Evolutionary conservation across 352 stramenopile genomes (phyloP), one percentile per base, ranked within the genome.

Genomic region (Phytophthora megakarya): DNA sequence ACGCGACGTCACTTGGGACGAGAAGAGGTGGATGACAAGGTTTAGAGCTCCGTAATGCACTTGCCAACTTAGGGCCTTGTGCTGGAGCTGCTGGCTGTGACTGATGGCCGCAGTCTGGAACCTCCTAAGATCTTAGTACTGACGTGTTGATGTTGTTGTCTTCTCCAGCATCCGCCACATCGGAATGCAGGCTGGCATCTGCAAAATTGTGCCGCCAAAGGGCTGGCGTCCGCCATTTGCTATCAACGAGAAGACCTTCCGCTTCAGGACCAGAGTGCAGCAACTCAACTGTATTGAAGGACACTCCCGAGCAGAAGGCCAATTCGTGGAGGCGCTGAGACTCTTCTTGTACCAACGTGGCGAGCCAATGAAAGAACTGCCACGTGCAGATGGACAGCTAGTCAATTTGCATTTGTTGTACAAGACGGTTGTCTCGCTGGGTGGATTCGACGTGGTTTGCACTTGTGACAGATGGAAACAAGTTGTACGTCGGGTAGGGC

Each of bases 121-220:
- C 16, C 16, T 53, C n/a, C 12, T 28, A 21, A 25, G 30, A 21
- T 12, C 19, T 32, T 3, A 39, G n/a, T 40, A 21, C 51, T 59
- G 25, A 51, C 28, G 13, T 51, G n/a, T 16, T 52, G 3, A 7
- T 42, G 9, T 52, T 52, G 10, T 38, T 12, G 35, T 44, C 22
- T 32, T 30, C 15, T 28, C 26, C 50, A 96, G 80, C 56, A 96
- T 97, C 69, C 81, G 92, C 26, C 79, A 90, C 45, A 92, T 97
- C 48, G 97, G 93, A 19, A 89, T 97, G 78, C 74, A 88, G 53
- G 97, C 97, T 51, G 98, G 97, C 23, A 99, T 99, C 64, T 98
- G 90, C 73, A 99, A 99, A 79, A 99, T 99, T 72, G 96, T 99
- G 16, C 97, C 98, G 55, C 98, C 98, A 0, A 54, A 75, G 23